These are phyloP conservation scores for Arabis hirsuta DNA, from an alignment of 345 rosid genomes.

Conservation along the genomic window DNA sequence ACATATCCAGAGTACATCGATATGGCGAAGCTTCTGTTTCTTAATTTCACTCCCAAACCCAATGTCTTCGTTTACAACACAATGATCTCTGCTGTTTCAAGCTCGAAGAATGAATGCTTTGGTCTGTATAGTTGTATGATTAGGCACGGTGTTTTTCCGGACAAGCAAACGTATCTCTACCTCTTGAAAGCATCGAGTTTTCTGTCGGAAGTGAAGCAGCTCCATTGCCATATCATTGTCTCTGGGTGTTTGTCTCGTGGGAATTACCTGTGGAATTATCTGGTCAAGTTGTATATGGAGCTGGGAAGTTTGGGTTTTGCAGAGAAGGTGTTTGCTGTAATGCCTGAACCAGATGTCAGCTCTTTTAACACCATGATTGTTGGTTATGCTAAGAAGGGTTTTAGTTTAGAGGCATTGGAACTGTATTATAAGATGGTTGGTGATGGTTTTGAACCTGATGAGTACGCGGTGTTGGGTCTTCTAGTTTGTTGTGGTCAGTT, in stretches of 20 bases:
- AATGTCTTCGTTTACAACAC: constrained; percentile 57
- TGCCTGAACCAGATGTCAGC: constrained; percentile 51
- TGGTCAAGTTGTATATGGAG: constrained; percentile 54
- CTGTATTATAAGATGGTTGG: constrained; percentile 50
- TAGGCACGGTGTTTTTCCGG: constrained; percentile 47
- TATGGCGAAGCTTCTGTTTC: constrained; percentile 50
- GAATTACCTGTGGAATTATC: constrained; percentile 56
- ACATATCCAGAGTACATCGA: constrained; percentile 56
- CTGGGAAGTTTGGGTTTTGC: constrained; percentile 53
- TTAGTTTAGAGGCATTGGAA: constrained; percentile 50
- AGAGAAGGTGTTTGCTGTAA: constrained; percentile 43
- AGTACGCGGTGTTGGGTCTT: constrained; percentile 52
- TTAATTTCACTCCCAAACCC: constrained; percentile 52
- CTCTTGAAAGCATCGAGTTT: constrained; percentile 41
- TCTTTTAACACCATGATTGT: constrained; percentile 62
- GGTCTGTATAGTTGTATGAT: constrained; percentile 52
- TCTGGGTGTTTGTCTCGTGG: constrained; percentile 43
- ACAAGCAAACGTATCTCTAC: constrained; percentile 53
- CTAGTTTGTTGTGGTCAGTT: constrained; percentile 59
- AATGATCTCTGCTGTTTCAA: constrained; percentile 52
- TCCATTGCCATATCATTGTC: constrained; percentile 57
- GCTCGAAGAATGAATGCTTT: constrained; percentile 39
- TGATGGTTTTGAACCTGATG: constrained; percentile 40
- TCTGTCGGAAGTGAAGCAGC: constrained; percentile 51
- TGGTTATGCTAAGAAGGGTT: constrained; percentile 58